These are phyloP conservation scores for Fusarium sp. DNA, from an alignment of 2,329 filamentous ascomycete species.

Conservation along the genomic window DNA sequence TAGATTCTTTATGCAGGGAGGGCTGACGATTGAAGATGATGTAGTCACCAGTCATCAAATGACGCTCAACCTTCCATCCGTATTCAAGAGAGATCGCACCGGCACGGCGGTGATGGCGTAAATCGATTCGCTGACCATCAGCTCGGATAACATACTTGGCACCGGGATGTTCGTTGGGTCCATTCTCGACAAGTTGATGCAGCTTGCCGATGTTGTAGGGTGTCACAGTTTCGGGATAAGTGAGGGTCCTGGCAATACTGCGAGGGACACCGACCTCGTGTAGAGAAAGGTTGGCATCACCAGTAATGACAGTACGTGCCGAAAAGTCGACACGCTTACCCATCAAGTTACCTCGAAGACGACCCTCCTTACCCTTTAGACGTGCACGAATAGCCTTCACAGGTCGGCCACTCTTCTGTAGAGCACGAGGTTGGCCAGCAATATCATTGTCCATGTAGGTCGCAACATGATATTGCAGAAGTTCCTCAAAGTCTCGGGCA, in stretches of 20 bases:
- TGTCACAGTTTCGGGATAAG: slow-evolving; percentile 96
- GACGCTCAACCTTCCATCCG: slow-evolving; percentile 98
- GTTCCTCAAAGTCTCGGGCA: slow-evolving; percentile 85
- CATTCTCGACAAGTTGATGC: slow-evolving; percentile 88
- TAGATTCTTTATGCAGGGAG: slow-evolving; percentile 98
- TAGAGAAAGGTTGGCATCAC: slow-evolving; percentile 94
- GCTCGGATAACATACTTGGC: slow-evolving; percentile 96
- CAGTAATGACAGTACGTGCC: slow-evolving; percentile 98
- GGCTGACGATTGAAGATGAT: slow-evolving; percentile 99
- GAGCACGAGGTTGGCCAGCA: slow-evolving; percentile 89
- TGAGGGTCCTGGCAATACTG: slow-evolving; percentile 91
- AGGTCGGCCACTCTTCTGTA: slow-evolving; percentile 96
- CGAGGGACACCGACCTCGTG: slow-evolving; percentile 97
- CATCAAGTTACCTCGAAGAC: slow-evolving; percentile 98
- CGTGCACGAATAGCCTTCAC: slow-evolving; percentile 97
- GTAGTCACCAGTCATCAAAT: slow-evolving; percentile 94
- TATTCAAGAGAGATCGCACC: slow-evolving; percentile 89
- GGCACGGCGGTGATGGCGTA: slow-evolving; percentile 90
- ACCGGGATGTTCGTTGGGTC: slow-evolving; percentile 93
- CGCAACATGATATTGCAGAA: slow-evolving; percentile 97
- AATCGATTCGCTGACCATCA: slow-evolving; percentile 92
- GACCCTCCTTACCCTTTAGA: slow-evolving; percentile 98
- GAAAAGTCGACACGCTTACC: slow-evolving; percentile 99
- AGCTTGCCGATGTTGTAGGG: slow-evolving; percentile 97
- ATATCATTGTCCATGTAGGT: slow-evolving; percentile 99